Evolutionary conservation across 257 asterid genomes (phyloP).

Genomic region (Penstemon barbatus): DNA sequence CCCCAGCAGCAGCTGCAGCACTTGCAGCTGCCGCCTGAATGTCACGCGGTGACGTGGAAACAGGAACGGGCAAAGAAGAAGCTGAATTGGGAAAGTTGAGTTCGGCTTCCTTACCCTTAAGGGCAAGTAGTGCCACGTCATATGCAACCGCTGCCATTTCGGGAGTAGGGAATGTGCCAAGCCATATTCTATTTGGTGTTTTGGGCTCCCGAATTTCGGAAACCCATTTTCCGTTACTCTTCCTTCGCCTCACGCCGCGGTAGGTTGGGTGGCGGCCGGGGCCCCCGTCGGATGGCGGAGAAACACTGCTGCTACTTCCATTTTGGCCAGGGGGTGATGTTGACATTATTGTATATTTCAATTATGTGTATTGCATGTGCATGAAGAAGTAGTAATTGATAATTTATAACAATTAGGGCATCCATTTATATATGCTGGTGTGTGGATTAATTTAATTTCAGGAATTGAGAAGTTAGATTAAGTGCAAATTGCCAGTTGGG

Average conservation of each 20-base stretch:
- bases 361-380: slow-evolving; percentile 1
- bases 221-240: slow-evolving; percentile 58
- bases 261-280: slow-evolving; percentile 43
- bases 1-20: slow-evolving; percentile 66
- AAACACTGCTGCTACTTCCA: slow-evolving; percentile 8
- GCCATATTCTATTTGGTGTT: slow-evolving; percentile 61
- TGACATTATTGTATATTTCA: slow-evolving; percentile 34
- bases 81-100: slow-evolving; percentile 60
- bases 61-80: slow-evolving; percentile 58
- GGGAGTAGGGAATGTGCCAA: slow-evolving; percentile 59
- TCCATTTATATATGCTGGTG: slow-evolving; percentile 50
- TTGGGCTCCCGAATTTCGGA: slow-evolving; percentile 67
- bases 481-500: slow-evolving; percentile 55
- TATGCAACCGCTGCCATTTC: slow-evolving; percentile 72
- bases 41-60: slow-evolving; percentile 51
- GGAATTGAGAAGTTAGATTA: neutral
- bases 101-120: slow-evolving; percentile 46
- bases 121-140: slow-evolving; percentile 62
- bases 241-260: slow-evolving; percentile 65
- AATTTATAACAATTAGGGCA: slow-evolving; percentile 25
- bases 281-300: slow-evolving; percentile 20
- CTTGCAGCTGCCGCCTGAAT: slow-evolving; percentile 73
- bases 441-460: neutral
- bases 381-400: slow-evolving; percentile 6
- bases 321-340: slow-evolving; percentile 19